Base-by-base conservation (phyloP, 768 basidiomycete genomes). In the Phylloporus arenicola region DNA sequence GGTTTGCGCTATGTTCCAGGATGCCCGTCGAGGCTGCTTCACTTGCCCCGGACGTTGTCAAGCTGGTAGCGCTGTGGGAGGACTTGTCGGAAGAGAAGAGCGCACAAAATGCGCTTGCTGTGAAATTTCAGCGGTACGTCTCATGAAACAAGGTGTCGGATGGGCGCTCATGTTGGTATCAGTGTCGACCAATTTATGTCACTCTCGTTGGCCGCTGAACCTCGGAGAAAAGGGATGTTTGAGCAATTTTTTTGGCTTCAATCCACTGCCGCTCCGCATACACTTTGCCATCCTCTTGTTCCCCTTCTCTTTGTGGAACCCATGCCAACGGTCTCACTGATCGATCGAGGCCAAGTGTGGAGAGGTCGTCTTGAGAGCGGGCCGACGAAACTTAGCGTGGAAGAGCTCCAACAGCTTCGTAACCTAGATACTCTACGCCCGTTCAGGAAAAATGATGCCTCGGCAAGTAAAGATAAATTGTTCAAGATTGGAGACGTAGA, bases 171-270 rank as follows among this genome's bases (percentile, higher is more conserved):
- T 54, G 43, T 13, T 19, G 3, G 47, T 45, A 11, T 43, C 55
- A 88, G 85, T 8, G 70, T 86, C 53, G 87, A 87, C 22, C 85
- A 87, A 53, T 90, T 88, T 58, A 85, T 84, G 79, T 81, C 84
- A 0, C 72, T 88, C 17, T 91, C 89, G 2, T 64, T 88, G 30
- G 80, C 85, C 34, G 80, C 84, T 14, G 89, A 92, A 58, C 81
- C 87, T 7, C 77, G 83, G 19, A 74, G 82, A n/a, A 82, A 77
- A 62, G 85, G 86, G 8, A 67, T 84, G 2, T 90, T 87, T 49
- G 86, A 88, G 55, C 86, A 87, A 0, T 80, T 83, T 56, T 88
- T 84, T 67, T 91, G 87, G 87, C 70, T 74, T 5, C 75, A 77
- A 39, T 53, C 72, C 12, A 58, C 64, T 22, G 64, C 70, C 3